These are phyloP conservation scores for Conticribra weissflogii DNA, from an alignment of 108 stramenopile species.

Conservation along the genomic window DNA sequence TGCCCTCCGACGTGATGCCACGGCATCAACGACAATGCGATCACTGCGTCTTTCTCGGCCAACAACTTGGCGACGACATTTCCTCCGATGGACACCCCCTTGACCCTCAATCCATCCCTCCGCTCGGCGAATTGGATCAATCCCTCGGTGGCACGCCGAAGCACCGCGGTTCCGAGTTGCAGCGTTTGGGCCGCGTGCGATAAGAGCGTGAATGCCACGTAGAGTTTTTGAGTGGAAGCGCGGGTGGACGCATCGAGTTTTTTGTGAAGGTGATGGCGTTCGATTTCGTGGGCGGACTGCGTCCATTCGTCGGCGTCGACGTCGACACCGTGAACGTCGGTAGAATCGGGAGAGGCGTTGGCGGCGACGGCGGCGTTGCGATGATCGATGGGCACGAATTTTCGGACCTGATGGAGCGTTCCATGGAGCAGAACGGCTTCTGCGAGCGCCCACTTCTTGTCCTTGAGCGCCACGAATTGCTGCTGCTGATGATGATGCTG, in stretches of 20 bases:
- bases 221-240: slow-evolving; percentile 22
- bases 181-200: slow-evolving; percentile 10
- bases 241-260: slow-evolving; percentile 15
- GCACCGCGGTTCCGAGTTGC: slow-evolving; percentile 11
- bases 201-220: slow-evolving; percentile 30
- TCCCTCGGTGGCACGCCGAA: slow-evolving; percentile 6
- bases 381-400: not conserved
- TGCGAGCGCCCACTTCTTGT: slow-evolving; percentile 32
- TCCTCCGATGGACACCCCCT: slow-evolving; percentile 24
- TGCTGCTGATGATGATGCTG: not conserved
- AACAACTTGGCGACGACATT: not conserved
- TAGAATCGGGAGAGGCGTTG: not conserved
- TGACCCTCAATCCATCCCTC: slow-evolving; percentile 24
- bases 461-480: slow-evolving; percentile 3
- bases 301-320: slow-evolving; percentile 22
- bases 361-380: not conserved
- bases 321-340: too few relatives aligned
- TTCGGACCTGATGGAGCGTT: slow-evolving; percentile 26
- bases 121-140: slow-evolving; percentile 29
- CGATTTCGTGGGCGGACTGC: slow-evolving; percentile 2
- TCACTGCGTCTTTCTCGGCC: too few relatives aligned
- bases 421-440: slow-evolving; percentile 36
- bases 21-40: slow-evolving; percentile 5
- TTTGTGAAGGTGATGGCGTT: slow-evolving; percentile 12
- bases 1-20: not conserved